Evolutionary conservation across 805 yeast genomes (phyloP).

Genomic region (Starmerella etchellsii): DNA sequence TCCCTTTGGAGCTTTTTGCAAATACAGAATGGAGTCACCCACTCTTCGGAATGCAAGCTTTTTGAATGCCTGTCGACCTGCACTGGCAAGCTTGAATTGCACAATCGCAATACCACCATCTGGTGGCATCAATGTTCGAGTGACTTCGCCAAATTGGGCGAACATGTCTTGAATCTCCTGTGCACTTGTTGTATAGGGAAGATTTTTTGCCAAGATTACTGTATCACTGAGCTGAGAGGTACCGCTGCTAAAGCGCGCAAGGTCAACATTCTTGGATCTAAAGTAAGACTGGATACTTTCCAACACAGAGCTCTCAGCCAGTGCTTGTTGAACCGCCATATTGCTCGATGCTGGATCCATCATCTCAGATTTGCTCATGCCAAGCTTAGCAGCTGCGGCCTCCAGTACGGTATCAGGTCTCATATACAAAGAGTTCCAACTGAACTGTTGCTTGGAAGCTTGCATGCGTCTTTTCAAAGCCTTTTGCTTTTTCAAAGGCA

Average conservation of each 20-base stretch:
- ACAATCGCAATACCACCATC: conserved; percentile 92
- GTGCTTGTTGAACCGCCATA: conserved; percentile 90
- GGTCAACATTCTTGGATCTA: conserved; percentile 73
- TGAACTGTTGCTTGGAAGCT: conserved; percentile 76
- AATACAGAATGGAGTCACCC: conserved; percentile 72
- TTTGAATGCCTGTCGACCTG: conserved; percentile 80
- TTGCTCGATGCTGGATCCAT: conserved; percentile 76
- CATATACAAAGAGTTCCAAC: conserved; percentile 91
- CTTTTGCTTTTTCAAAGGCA: conserved; percentile 84
- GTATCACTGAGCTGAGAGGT: conserved; percentile 55
- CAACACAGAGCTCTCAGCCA: conserved; percentile 92
- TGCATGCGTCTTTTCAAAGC: conserved; percentile 72
- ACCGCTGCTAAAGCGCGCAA: conserved; percentile 41
- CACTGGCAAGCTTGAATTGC: conserved; percentile 68
- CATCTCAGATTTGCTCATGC: conserved; percentile 68
- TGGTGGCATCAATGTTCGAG: conserved; percentile 82
- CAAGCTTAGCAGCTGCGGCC: conserved; percentile 73
- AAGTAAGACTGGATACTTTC: conserved; percentile 83
- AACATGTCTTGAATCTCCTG: conserved; percentile 77
- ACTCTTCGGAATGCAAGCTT: conserved; percentile 79
- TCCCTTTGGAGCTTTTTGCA: conserved; percentile 88
- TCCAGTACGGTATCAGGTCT: conserved; percentile 85
- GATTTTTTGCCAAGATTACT: conserved; percentile 73
- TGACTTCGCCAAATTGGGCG: conserved; percentile 63
- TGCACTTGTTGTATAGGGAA: conserved; percentile 73